Base-by-base conservation (phyloP, 768 basidiomycete species). In the Kwoniella newhampshirensis region DNA sequence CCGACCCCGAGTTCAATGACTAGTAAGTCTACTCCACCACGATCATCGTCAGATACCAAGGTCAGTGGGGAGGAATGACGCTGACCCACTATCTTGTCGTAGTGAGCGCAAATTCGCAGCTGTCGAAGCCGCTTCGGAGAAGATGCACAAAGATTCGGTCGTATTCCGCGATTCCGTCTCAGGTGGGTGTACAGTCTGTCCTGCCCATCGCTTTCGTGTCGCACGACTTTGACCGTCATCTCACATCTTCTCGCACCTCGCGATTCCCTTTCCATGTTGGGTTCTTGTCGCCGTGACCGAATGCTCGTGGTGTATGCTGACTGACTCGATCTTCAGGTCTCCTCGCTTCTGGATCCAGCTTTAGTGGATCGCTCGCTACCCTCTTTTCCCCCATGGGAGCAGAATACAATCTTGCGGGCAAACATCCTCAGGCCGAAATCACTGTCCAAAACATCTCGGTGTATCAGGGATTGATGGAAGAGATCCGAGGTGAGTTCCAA, bases 131-230 rank as follows among this genome's bases (percentile, higher is more conserved):
- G 86, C 88, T 23, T 83, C 87, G 0, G 92, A 93, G 74, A 92
- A 91, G 79, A 79, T 98, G 55, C 77, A 92, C 67, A 97, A 98
- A 80, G 93, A 99, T 70, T 86, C 88, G 28, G 89, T 87, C 69
- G 81, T 85, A 4, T 98, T 91, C 79, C 84, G 84, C 15, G 91
- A 97, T 39, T 83, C 87, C 25, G 87, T 96, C 52, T 83, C 82
- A 56, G 74, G 90, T 75, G 74, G 60, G 85, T 79, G 17, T 48
- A 12, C 23, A 13, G 11, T 43, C 43, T 47, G 32, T n/a, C 20
- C 18, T 27, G 13, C 27, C 40, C 40, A 37, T n/a, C 32, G 56
- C 36, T 30, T n/a, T n/a, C n/a, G n/a, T n/a, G n/a, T n/a, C n/a
- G n/a, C 8, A 3, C 15, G 13, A 6, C 50, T 5, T 47, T n/a